A percentile compares a stretch with the other conserved stretches of the same genome.
Conservation (phyloP, 192 early-diverging fungal genomes). For the Cetraspora pellucida region DNA sequence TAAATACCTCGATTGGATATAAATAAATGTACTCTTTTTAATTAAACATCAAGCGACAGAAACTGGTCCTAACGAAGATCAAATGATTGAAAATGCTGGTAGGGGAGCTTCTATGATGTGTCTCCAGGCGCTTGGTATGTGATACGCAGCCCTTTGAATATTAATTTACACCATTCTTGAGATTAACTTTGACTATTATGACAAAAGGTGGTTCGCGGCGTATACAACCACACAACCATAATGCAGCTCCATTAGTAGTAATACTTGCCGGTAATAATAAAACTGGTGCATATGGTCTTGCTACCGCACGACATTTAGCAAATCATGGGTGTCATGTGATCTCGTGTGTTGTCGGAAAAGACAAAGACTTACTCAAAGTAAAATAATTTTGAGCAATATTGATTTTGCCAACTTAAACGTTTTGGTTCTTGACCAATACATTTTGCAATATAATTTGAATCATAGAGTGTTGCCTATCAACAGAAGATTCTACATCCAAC, state of each 20-base stretch:
- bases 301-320: constrained; percentile 73
- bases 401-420: neutral
- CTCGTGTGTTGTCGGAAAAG: constrained; percentile 48
- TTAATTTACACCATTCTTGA: neutral
- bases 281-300: constrained; percentile 70
- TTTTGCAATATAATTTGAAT: neutral
- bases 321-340: constrained; percentile 77
- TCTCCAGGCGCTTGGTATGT: constrained; percentile 66
- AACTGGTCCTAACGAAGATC: constrained; percentile 68
- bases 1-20: constrained; percentile 12
- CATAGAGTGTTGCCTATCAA: constrained; percentile 28
- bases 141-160: neutral
- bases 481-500: constrained; percentile 31
- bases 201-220: constrained; percentile 63
- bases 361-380: constrained; percentile 49
- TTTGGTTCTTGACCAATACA: neutral
- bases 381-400: constrained; percentile 39
- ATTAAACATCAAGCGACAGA: constrained; percentile 44
- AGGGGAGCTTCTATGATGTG: constrained; percentile 71
- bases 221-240: constrained; percentile 78
- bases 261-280: constrained; percentile 77
- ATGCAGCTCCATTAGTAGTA: constrained; percentile 69
- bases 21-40: neutral
- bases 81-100: constrained; percentile 82
- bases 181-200: neutral